Evolutionary conservation across 169 alveolate genomes (phyloP).

Genomic region (Babesia divergens): DNA sequence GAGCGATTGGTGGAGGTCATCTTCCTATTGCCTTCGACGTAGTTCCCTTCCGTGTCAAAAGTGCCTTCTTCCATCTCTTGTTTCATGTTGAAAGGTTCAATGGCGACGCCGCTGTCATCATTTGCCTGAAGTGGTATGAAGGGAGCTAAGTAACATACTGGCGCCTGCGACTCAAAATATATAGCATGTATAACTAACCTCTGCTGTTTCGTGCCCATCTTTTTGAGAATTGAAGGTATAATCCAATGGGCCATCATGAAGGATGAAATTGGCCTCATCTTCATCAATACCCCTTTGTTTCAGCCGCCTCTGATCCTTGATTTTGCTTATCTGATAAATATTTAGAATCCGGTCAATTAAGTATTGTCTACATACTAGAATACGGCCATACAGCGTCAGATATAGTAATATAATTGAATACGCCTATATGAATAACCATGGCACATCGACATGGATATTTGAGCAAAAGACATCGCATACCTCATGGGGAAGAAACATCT

Average conservation of each 20-base stretch:
- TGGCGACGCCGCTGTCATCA: constrained; percentile 27
- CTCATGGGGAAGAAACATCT: constrained; percentile 34
- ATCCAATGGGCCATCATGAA: no score
- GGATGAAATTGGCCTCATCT: neutral
- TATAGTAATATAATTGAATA: no score
- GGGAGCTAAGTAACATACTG: neutral
- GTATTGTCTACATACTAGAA: neutral
- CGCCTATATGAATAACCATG: no score
- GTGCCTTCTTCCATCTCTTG: constrained; percentile 65
- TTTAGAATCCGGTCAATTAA: neutral
- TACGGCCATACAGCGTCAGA: neutral
- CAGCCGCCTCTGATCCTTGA: constrained; percentile 17
- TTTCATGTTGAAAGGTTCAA: constrained; percentile 68
- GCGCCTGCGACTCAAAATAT: neutral
- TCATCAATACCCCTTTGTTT: constrained; percentile 8
- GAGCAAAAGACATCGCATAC: neutral
- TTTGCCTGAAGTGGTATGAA: no score
- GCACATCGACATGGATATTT: neutral
- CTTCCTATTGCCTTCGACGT: constrained; percentile 32
- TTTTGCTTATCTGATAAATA: neutral
- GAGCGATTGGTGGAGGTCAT: constrained; percentile 35
- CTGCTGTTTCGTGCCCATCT: neutral
- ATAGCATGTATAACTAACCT: neutral
- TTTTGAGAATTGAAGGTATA: neutral
- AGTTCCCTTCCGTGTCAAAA: constrained; percentile 61